These are phyloP conservation scores for Diaporthe sp. DNA, from an alignment of 2,329 filamentous ascomycete genomes.

Conservation along the genomic window DNA sequence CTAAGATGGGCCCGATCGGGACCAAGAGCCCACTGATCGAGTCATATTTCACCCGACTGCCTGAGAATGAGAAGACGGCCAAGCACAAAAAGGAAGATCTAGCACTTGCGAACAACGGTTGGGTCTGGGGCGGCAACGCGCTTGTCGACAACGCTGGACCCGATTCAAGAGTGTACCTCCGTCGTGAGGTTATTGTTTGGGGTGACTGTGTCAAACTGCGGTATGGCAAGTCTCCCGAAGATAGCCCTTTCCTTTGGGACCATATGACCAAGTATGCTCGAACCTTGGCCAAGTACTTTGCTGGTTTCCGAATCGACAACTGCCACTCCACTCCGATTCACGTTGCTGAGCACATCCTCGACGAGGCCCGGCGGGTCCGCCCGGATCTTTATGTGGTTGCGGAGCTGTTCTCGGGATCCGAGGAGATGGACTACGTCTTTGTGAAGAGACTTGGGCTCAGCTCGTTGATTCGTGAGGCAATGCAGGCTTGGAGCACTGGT, in stretches of 20 bases:
- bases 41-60: conserved; percentile 92
- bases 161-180: conserved; percentile 91
- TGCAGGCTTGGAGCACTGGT: conserved; percentile 97
- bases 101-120: conserved; percentile 94
- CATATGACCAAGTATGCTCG: conserved; percentile 95
- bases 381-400: conserved; percentile 93
- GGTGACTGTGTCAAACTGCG: conserved; percentile 97
- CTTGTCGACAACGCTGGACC: conserved; percentile 94
- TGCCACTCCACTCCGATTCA: conserved; percentile 96
- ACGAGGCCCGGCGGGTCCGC: conserved; percentile 89
- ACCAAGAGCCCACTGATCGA: conserved; percentile 87
- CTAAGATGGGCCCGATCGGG: conserved; percentile 85
- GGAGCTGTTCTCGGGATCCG: conserved; percentile 94
- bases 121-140: conserved; percentile 98
- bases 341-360: conserved; percentile 94
- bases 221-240: conserved; percentile 83
- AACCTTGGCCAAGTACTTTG: conserved; percentile 94
- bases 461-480: conserved; percentile 93
- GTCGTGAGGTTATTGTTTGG: conserved; percentile 97
- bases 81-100: conserved; percentile 83
- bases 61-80: conserved; percentile 81
- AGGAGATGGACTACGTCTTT: conserved; percentile 96
- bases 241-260: conserved; percentile 95
- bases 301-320: conserved; percentile 96
- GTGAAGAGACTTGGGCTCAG: conserved; percentile 93